Conservation (phyloP, 2,329 filamentous ascomycete genomes). For the Aspergillus ochraceus region DNA sequence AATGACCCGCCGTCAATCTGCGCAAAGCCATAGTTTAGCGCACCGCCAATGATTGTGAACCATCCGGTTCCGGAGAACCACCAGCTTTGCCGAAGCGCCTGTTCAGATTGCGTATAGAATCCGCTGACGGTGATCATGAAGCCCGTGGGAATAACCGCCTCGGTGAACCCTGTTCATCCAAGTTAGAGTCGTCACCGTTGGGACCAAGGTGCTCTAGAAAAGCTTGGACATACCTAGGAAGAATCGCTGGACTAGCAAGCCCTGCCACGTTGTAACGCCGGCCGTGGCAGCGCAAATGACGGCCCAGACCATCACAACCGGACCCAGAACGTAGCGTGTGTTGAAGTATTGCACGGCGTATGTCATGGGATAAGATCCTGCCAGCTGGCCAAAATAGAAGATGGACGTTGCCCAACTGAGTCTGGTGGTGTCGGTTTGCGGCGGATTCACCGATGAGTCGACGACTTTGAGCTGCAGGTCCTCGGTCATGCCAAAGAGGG, state of each 20-base stretch:
- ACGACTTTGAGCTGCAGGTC: constrained; percentile 63
- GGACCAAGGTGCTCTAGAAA: neutral
- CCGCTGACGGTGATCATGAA: constrained; percentile 65
- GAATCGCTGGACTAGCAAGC: constrained; percentile 67
- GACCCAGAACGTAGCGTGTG: constrained; percentile 63
- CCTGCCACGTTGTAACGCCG: constrained; percentile 62
- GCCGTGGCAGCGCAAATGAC: constrained; percentile 69
- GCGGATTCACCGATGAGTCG: constrained; percentile 51
- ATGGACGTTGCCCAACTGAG: constrained; percentile 75
- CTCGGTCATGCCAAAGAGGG: constrained; percentile 72
- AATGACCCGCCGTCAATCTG: constrained; percentile 58
- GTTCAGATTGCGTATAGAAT: constrained; percentile 66
- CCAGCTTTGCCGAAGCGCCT: constrained; percentile 64
- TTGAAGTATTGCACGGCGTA: constrained; percentile 69
- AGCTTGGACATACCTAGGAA: constrained; percentile 47
- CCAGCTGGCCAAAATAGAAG: constrained; percentile 80
- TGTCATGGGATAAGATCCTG: constrained; percentile 71
- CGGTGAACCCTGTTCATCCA: constrained; percentile 49
- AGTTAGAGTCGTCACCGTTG: no score
- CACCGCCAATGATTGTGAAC: constrained; percentile 63
- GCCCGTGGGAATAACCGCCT: constrained; percentile 64
- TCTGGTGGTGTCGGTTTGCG: constrained; percentile 63
- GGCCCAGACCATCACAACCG: constrained; percentile 61
- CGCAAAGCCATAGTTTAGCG: constrained; percentile 67
- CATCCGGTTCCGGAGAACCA: constrained; percentile 63